A percentile compares a stretch with the other conserved stretches of the same genome.
Evolutionary conservation across 164 flowering plant genomes (phyloP).

Genomic region (Sedum album): DNA sequence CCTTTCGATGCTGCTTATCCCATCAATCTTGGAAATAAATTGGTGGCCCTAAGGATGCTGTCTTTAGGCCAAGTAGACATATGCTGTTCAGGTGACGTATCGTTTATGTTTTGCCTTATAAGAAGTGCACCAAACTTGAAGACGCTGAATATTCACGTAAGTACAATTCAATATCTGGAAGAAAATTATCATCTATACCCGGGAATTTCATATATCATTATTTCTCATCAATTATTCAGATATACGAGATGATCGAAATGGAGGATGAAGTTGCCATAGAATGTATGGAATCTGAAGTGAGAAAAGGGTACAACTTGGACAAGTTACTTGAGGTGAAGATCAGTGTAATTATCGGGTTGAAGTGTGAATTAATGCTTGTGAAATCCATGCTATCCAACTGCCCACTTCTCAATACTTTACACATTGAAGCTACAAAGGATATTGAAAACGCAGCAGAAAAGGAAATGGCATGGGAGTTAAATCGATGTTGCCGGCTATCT

Average conservation of each 20-base stretch:
- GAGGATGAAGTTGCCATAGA: not conserved
- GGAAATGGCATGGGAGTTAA: not conserved
- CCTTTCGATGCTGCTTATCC: not conserved
- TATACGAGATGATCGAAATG: not conserved
- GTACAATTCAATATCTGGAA: not conserved
- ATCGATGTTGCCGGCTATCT: not conserved
- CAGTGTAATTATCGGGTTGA: not conserved
- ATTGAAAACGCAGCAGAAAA: not conserved
- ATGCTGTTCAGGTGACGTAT: not conserved
- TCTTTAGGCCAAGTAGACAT: not conserved
- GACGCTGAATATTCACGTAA: not conserved
- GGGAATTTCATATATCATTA: too few species aligned
- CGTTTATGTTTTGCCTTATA: not conserved
- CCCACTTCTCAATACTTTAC: not conserved
- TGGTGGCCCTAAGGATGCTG: not conserved
- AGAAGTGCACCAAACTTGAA: conserved; percentile 1
- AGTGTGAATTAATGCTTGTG: not conserved
- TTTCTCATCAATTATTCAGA: not conserved
- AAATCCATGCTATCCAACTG: not conserved
- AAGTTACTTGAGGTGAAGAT: not conserved
- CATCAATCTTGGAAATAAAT: not conserved
- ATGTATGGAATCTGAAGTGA: not conserved
- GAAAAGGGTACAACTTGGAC: not conserved
- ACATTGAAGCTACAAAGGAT: not conserved
- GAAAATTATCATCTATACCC: not conserved